These are phyloP conservation scores for Pseudogymnoascus sp. DNA, from an alignment of 2,329 filamentous ascomycete species.

Conservation along the genomic window DNA sequence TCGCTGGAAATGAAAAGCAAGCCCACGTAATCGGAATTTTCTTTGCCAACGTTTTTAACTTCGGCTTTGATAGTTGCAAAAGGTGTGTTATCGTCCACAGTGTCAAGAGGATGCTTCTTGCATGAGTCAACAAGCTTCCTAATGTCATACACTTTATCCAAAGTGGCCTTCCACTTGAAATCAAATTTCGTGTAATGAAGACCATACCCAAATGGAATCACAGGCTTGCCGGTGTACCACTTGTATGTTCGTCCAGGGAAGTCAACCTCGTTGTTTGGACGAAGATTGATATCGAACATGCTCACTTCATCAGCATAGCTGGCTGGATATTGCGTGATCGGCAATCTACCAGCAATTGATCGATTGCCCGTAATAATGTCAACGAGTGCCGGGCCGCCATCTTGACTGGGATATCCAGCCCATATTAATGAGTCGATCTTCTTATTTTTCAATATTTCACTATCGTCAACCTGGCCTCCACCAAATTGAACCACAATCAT, in stretches of 20 bases:
- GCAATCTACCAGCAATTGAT: conserved; percentile 45
- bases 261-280: conserved; percentile 31
- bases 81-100: conserved; percentile 24
- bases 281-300: conserved; percentile 48
- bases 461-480: conserved; percentile 44
- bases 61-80: conserved; percentile 29
- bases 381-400: conserved; percentile 46
- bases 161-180: conserved; percentile 16
- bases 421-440: conserved; percentile 46
- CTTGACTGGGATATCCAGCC: conserved; percentile 53
- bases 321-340: conserved; percentile 48
- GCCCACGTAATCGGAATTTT: conserved; percentile 44
- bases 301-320: conserved; percentile 41
- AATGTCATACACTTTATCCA: conserved; percentile 23
- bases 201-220: conserved; percentile 47
- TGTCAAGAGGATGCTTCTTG: neutral
- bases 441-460: conserved; percentile 37
- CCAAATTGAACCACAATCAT: conserved; percentile 42
- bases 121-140: conserved; percentile 26
- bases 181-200: conserved; percentile 50
- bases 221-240: conserved; percentile 45
- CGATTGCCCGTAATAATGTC: conserved; percentile 43
- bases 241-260: conserved; percentile 44
- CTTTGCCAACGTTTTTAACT: conserved; percentile 41
- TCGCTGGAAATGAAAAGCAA: conserved; percentile 41